Base-by-base conservation (phyloP, 768 basidiomycete species). In the Saitozyma sp. region DNA sequence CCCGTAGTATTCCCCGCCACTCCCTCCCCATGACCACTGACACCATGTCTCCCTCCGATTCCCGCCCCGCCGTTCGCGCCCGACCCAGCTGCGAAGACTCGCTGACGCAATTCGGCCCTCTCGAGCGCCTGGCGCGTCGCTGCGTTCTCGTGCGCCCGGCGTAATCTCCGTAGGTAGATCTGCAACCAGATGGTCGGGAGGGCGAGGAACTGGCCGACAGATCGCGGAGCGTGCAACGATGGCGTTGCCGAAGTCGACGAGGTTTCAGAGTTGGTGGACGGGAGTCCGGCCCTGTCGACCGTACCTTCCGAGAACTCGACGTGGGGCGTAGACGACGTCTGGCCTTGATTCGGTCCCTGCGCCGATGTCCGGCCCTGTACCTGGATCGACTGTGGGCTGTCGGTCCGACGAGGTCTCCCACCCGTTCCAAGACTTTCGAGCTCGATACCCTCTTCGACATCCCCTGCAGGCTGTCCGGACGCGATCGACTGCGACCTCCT, bases 61-160 rank as follows among this genome's bases (percentile, higher is more conserved):
- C 29, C 29, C 5, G 29, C 29, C 5, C 29, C 29, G 29, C 29
- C 29, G 29, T 29, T 29, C 29, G 29, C 29, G 29, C 29, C 29
- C 29, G 29, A 29, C 29, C 29, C 29, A 29, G 29, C 45, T 46
- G 62, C 52, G 61, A 69, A 67, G 7, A 70, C 64, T 46, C 54
- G 50, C 55, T 68, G 54, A 45, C 69, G 55, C 51, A 63, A 9
- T 49, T 76, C 67, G 9, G 66, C 78, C 20, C 73, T 45, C 16
- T 70, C 63, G 16, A 76, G 39, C 8, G 71, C 78, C 56, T 73
- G 66, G 29, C 62, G 56, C 57, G 70, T 74, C 39, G 78, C 66
- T 11, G 78, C 78, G 19, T 74, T 71, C 53, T 77, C 74, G 53
- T 78, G 77, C 0, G 74, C 77, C 20, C 63, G 67, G 10, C 70